Percentiles rank a stretch among this genome's conserved stretches.
These are phyloP conservation scores for Pseudevernia furfuracea DNA, from an alignment of 495 filamentous ascomycete genomes.

Conservation along the genomic window DNA sequence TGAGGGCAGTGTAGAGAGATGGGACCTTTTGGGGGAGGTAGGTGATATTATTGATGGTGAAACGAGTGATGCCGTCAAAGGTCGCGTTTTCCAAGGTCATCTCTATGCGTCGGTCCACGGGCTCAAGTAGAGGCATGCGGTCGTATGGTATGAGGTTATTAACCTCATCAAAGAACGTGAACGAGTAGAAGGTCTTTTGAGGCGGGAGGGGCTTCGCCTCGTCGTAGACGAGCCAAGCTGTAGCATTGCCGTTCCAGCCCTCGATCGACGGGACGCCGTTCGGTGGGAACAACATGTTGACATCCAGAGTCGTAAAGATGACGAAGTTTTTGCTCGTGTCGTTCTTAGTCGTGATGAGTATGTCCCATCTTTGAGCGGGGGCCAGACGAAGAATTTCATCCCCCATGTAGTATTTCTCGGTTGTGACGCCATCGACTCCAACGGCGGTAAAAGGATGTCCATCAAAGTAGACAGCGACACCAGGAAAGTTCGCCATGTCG, in stretches of 20 bases:
- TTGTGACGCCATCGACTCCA: constrained; percentile 47
- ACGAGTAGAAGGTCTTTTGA: constrained; percentile 45
- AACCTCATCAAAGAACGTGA: constrained; percentile 42
- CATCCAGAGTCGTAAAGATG: constrained; percentile 55
- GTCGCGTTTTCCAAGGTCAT: constrained; percentile 46
- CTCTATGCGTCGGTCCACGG: constrained; percentile 32
- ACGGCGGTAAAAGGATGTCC: constrained; percentile 57
- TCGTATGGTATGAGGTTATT: constrained; percentile 43
- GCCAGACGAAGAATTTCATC: constrained; percentile 47
- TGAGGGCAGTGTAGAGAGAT: constrained; percentile 67
- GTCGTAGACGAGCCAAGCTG: constrained; percentile 74
- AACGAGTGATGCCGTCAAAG: constrained; percentile 19
- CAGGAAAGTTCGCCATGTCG: constrained; percentile 67
- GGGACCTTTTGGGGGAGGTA: constrained; percentile 71
- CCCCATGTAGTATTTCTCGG: constrained; percentile 48
- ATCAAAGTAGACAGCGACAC: constrained; percentile 66
- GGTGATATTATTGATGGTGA: constrained; percentile 63
- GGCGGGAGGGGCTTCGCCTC: constrained; percentile 48
- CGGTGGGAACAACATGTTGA: constrained; percentile 19
- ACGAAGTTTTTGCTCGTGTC: constrained; percentile 58
- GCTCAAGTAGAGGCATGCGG: constrained; percentile 38
- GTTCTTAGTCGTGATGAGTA: constrained; percentile 60
- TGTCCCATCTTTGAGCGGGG: constrained; percentile 63
- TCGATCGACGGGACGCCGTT: constrained; percentile 1
- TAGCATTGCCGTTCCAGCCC: constrained; percentile 60